Base-by-base conservation (phyloP, 768 basidiomycete genomes). In the Xanthoconium purpureum region DNA sequence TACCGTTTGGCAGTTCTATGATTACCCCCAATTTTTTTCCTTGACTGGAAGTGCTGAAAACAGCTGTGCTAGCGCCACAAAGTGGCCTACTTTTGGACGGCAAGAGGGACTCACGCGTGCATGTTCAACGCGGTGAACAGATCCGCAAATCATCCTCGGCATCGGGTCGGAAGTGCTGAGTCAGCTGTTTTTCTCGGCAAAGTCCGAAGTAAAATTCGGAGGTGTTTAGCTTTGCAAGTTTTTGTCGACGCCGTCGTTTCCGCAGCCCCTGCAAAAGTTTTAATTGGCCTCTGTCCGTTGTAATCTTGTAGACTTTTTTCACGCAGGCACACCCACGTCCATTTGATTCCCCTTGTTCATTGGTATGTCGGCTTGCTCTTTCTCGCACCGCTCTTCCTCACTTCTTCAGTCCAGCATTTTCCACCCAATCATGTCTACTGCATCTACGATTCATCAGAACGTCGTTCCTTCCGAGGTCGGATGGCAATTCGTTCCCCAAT, bases 401-500 rank as follows among this genome's bases (percentile, higher is more conserved):
- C 44, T 30, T 17, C 17, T 39, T 45, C 14, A n/a, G n/a, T 17
- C 9, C 48, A 32, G 36, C 46, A 54, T 47, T 38, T 66, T 71
- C 63, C n/a, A n/a, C 60, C 54, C 54, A 59, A 50, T 69, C 70
- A 77, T 75, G 73, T 75, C 79, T 64, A 61, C 75, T 60, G 60
- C 75, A 71, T 66, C 82, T 66, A 60, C 74, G 65, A 68, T 74
- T 65, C 82, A 83, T 70, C 79, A 78, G 74, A 82, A 79, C 70
- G 86, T 91, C 78, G 78, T 88, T 79, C 90, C 90, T 74, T 92
- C 88, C 65, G 93, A 97, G 78, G 95, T 98, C 71, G 94, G 95
- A 76, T 98, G 94, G 94, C 94, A 98, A 77, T 98, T 98, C 78
- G 94, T 97, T 65, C 93, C 94, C 47, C 95, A 99, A 76, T 98